These are phyloP conservation scores for Tulasnella sp. DNA, from an alignment of 768 basidiomycete species.

Conservation along the genomic window DNA sequence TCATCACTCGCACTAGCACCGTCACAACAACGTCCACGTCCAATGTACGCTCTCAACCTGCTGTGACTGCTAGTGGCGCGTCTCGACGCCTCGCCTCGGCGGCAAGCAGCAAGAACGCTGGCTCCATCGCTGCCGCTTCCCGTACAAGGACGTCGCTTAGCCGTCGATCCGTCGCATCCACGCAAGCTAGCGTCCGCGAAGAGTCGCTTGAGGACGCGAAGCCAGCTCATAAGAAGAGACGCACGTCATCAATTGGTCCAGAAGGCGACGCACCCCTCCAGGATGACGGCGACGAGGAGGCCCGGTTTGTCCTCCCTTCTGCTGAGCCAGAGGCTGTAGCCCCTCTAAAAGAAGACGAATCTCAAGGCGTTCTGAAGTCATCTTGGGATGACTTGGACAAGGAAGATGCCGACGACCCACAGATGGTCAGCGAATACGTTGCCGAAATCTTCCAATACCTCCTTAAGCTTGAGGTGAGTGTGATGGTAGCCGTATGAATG, in stretches of 20 bases:
- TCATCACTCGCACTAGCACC: slow-evolving; percentile 18
- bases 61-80: slow-evolving; percentile 8
- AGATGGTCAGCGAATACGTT: slow-evolving; percentile 98
- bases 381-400: slow-evolving; percentile 94
- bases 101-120: slow-evolving; percentile 21
- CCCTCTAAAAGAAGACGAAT: slow-evolving; percentile 37
- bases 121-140: neutral
- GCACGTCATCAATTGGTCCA: slow-evolving; percentile 69
- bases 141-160: neutral
- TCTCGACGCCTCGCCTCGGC: slow-evolving; percentile 11
- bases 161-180: neutral
- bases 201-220: slow-evolving; percentile 52
- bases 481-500: slow-evolving; percentile 25
- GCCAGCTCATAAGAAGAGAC: slow-evolving; percentile 71
- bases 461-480: slow-evolving; percentile 75
- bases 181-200: neutral
- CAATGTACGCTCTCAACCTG: neutral
- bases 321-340: slow-evolving; percentile 43
- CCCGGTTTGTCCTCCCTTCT: slow-evolving; percentile 44
- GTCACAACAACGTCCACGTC: slow-evolving; percentile 18
- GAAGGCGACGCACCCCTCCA: slow-evolving; percentile 45
- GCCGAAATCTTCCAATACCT: slow-evolving; percentile 92
- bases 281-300: slow-evolving; percentile 39
- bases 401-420: slow-evolving; percentile 89
- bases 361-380: slow-evolving; percentile 44